Conservation (phyloP, 345 rosid genomes). For the Arabidopsis suecica region DNA sequence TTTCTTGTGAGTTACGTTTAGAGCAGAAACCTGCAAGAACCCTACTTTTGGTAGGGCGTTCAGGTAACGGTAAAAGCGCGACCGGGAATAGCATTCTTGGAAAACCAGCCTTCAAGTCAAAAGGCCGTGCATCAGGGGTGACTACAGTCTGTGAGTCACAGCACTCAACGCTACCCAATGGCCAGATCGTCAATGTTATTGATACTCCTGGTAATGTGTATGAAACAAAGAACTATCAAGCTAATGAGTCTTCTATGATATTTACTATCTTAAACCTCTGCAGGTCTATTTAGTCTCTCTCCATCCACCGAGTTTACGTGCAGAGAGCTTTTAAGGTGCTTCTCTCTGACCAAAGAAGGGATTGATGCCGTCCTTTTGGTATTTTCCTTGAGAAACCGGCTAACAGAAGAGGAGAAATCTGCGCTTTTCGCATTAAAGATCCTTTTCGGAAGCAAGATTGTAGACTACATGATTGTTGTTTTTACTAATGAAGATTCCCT, state of each 20-base stretch:
- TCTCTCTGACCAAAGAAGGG: slow-evolving; percentile 56
- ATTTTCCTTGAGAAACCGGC: slow-evolving; percentile 62
- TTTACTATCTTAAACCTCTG: not conserved
- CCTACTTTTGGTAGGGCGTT: too few species aligned
- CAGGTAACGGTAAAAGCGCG: too few species aligned
- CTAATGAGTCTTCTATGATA: too few species aligned
- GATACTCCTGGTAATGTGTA: slow-evolving; percentile 73
- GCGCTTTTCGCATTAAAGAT: slow-evolving; percentile 59
- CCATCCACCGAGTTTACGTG: not conserved
- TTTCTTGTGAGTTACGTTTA: not conserved
- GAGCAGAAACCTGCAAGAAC: not conserved
- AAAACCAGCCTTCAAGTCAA: too few species aligned
- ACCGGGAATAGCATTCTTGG: too few species aligned
- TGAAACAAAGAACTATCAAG: slow-evolving; percentile 31
- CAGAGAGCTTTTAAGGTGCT: not conserved
- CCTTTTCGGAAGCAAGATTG: slow-evolving; percentile 67
- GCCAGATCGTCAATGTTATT: slow-evolving; percentile 69
- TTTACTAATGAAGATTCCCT: slow-evolving; percentile 85
- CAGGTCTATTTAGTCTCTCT: too few species aligned
- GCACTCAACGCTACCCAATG: slow-evolving; percentile 47
- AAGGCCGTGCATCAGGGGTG: too few species aligned
- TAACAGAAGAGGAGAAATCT: slow-evolving; percentile 74
- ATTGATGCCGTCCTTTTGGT: slow-evolving; percentile 77
- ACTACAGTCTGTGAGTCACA: slow-evolving; percentile 56
- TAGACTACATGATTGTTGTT: slow-evolving; percentile 74